phyloP scores from a whole-genome alignment of 148 eudicot genomes.

The Chenopodium berlandieri region DNA sequence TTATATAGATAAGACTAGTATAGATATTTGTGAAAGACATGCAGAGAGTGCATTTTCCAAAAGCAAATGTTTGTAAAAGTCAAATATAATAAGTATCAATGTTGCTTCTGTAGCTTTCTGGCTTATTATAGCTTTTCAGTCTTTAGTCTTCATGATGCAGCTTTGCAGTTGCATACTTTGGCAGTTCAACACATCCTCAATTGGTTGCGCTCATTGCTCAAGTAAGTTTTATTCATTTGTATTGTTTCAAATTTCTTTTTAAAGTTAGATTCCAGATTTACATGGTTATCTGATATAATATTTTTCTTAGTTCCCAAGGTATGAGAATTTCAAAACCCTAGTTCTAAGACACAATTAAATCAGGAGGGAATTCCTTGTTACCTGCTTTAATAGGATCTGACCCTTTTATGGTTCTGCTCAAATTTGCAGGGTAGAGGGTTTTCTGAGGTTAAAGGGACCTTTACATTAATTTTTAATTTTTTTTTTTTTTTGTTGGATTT shows the following conservation, averaged over 20 bases:
- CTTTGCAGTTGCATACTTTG: constrained; percentile 85
- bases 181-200: constrained; percentile 68
- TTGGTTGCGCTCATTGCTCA: constrained; percentile 92
- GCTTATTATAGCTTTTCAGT: background rate
- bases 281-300: background rate
- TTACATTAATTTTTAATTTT: background rate
- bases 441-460: background rate
- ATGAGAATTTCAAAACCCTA: background rate
- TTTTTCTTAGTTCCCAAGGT: background rate
- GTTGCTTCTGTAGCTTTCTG: background rate
- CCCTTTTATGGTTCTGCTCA: background rate
- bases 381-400: background rate
- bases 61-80: too few relatives aligned
- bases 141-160: constrained; percentile 36
- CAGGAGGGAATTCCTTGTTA: background rate
- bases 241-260: background rate
- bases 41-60: too few relatives aligned
- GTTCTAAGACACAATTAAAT: background rate
- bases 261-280: background rate
- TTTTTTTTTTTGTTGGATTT: background rate
- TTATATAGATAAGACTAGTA: background rate
- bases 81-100: too few relatives aligned
- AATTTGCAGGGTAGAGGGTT: background rate
- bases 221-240: constrained; percentile 45
- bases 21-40: background rate